Conservation (phyloP, 371 early-diverging fungal species). For the Entomophthora muscae region DNA sequence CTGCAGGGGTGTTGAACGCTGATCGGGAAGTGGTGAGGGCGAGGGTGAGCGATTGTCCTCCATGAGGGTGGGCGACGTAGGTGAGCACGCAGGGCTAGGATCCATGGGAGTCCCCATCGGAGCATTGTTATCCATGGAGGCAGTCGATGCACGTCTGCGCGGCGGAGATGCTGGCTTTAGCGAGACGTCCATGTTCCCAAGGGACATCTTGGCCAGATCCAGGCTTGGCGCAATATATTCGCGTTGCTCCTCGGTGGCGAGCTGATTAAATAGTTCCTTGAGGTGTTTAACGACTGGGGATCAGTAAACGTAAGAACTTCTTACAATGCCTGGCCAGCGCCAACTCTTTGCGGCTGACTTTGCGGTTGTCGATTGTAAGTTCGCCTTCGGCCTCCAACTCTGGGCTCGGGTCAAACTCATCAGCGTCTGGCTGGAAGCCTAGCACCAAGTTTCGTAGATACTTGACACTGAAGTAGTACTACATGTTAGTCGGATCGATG, state of each 20-base stretch:
- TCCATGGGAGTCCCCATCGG: constrained; percentile 2
- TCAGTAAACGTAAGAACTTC: not conserved
- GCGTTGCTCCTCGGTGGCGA: not conserved
- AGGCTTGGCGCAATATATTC: constrained; percentile 9
- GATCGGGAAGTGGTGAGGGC: not conserved
- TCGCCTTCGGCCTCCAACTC: not conserved
- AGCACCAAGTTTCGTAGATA: not conserved
- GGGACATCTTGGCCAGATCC: constrained; percentile 9
- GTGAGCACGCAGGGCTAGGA: constrained; percentile 8
- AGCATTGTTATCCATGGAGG: not conserved
- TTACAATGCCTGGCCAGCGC: not conserved
- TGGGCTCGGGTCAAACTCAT: not conserved
- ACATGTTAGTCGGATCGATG: constrained; percentile 9
- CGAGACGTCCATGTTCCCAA: constrained; percentile 8
- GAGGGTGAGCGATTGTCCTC: too few relatives aligned
- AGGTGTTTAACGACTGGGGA: not conserved
- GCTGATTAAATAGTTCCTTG: not conserved
- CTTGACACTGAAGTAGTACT: constrained; percentile 12
- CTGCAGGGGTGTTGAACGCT: not conserved
- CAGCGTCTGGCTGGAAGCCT: not conserved
- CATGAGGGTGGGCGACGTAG: not conserved
- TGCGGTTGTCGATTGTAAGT: not conserved
- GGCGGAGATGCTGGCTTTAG: not conserved
- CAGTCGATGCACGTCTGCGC: not conserved
- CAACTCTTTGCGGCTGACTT: not conserved